Evolutionary conservation across 2,329 filamentous ascomycete genomes (phyloP), one percentile per base, ranked within the genome.

Genomic region (Trichoderma koningiopsis): DNA sequence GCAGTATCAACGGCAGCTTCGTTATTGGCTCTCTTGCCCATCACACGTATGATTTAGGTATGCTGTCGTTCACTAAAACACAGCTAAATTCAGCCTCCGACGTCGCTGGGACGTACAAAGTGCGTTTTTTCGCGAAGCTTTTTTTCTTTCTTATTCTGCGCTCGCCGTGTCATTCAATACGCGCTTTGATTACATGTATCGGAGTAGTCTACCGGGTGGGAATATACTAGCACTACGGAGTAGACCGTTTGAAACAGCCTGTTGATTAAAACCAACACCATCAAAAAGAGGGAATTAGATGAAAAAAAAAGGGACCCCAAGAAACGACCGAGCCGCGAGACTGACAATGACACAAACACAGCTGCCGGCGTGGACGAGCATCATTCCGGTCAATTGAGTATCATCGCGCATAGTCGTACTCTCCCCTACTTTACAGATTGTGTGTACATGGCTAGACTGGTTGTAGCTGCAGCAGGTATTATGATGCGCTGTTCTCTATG

Each of bases 51-150:
- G n/a, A 22, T n/a, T 29, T 37, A 37, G 61, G 49, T 33, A 57
- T 43, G 64, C 24, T 67, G 55, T 55, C 64, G 55, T 35, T 59
- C 55, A 59, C 40, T 58, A 67, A 59, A 57, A 3, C 5, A 37
- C 16, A 31, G 55, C 64, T 67, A 67, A 37, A 49, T 27, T 24
- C 22, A 59, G 55, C 64, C 55, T 67, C 64, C 64, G 55, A 67
- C 64, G 64, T 67, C 64, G 64, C 64, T 67, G 53, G 33, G 55
- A 33, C 55, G 64, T 49, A 49, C 11, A 24, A 49, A 13, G n/a
- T 49, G 10, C n/a, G 11, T n/a, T 43, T 37, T 27, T 27, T 27
- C 22, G 31, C 49, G 49, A 27, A 8, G 27, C 14, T 35, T 35
- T 13, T 16, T 53, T 47, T 22, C 16, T 29, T 47, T 19, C 40